phyloP scores from a whole-genome alignment of 345 rosid species.

The Cardiospermum halicacabum region DNA sequence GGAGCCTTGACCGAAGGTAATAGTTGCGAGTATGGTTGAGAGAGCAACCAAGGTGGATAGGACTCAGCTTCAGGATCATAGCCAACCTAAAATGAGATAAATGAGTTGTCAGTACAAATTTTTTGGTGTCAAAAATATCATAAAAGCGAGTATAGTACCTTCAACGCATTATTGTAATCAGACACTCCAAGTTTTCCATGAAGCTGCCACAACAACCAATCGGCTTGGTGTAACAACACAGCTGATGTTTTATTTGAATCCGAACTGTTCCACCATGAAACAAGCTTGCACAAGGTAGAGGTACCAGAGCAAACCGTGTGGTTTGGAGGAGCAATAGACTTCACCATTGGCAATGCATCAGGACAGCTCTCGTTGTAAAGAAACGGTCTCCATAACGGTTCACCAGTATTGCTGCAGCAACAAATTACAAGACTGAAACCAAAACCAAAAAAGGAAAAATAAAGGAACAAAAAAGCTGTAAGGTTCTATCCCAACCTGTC shows the following conservation, averaged over 20 bases:
- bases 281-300: slow-evolving; percentile 88
- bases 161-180: slow-evolving; percentile 87
- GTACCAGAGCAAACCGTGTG: slow-evolving; percentile 90
- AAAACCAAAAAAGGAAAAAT: neutral
- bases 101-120: neutral
- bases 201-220: slow-evolving; percentile 94
- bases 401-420: slow-evolving; percentile 55
- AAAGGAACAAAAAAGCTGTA: neutral
- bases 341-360: slow-evolving; percentile 64
- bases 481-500: slow-evolving; percentile 54
- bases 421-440: slow-evolving; percentile 7
- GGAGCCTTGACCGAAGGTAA: slow-evolving; percentile 77
- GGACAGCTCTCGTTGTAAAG: slow-evolving; percentile 81
- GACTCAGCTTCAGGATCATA: slow-evolving; percentile 87
- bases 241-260: slow-evolving; percentile 45
- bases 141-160: slow-evolving; percentile 35
- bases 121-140: neutral
- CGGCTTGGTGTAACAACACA: slow-evolving; percentile 78
- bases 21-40: slow-evolving; percentile 72
- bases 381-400: slow-evolving; percentile 59
- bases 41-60: slow-evolving; percentile 78
- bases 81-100: slow-evolving; percentile 52
- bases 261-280: slow-evolving; percentile 74
- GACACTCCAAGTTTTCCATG: slow-evolving; percentile 89
- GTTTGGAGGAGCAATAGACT: slow-evolving; percentile 77